Evolutionary conservation across 1,284 basidiomycete genomes (phyloP).

Genomic region (Fomitopsis schrenkii): DNA sequence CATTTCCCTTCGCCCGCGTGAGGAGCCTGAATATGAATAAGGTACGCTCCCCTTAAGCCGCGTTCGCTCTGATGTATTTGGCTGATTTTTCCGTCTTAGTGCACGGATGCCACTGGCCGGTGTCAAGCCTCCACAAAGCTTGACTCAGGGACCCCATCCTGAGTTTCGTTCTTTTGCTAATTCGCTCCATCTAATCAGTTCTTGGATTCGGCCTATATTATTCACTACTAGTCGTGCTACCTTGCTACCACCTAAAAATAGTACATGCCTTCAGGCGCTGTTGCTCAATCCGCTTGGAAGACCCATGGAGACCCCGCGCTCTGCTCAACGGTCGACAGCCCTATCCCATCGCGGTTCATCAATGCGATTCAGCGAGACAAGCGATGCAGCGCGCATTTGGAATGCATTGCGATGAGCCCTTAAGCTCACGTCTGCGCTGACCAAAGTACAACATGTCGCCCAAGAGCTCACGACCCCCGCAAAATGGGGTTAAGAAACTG

Average conservation of each 20-base stretch:
- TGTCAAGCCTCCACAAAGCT: neutral
- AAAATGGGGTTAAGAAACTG: too few species aligned
- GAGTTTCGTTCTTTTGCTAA: neutral
- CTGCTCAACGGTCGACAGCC: too few species aligned
- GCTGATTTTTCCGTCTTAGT: neutral
- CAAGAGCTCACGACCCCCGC: too few species aligned
- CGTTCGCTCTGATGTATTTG: neutral
- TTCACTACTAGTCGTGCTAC: neutral
- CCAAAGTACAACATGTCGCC: too few species aligned
- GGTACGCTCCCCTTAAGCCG: neutral
- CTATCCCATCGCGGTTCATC: too few species aligned
- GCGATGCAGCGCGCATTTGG: too few species aligned
- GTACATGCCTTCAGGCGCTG: too few species aligned
- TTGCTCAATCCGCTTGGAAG: too few species aligned
- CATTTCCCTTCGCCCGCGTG: slow-evolving; percentile 15
- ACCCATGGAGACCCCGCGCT: too few species aligned
- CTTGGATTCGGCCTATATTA: neutral
- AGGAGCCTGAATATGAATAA: slow-evolving; percentile 1
- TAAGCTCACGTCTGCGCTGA: too few species aligned
- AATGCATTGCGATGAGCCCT: too few species aligned
- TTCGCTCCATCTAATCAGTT: neutral
- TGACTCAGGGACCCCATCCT: neutral
- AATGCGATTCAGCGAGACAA: too few species aligned
- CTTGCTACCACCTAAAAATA: neutral
- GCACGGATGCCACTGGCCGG: neutral